phyloP scores from a whole-genome alignment of 495 filamentous ascomycete genomes.

The Cladorrhinum samala region DNA sequence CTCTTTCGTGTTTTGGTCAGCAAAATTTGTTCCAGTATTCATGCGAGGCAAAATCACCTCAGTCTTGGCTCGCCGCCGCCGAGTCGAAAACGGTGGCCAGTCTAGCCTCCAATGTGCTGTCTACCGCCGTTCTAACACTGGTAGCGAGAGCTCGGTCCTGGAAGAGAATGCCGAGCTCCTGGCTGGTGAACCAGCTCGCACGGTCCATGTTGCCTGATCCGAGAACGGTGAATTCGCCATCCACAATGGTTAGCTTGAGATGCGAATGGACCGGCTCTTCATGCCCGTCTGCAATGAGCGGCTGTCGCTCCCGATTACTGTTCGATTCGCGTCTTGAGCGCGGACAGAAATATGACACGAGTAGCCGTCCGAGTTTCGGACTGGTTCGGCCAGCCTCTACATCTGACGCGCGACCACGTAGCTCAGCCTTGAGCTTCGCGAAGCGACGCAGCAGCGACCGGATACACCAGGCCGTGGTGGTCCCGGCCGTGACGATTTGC shows the following conservation, averaged over 20 bases:
- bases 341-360: slow-evolving; percentile 45
- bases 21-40: too few species aligned
- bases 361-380: slow-evolving; percentile 32
- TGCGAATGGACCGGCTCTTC: slow-evolving; percentile 62
- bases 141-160: slow-evolving; percentile 41
- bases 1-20: too few species aligned
- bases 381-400: slow-evolving; percentile 26
- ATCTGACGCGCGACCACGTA: not conserved
- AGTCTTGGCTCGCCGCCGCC: not conserved
- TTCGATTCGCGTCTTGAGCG: not conserved
- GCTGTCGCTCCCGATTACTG: not conserved
- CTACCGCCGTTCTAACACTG: slow-evolving; percentile 35
- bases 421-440: slow-evolving; percentile 18
- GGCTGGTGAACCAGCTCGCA: slow-evolving; percentile 70
- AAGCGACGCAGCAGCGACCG: slow-evolving; percentile 46
- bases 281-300: not conserved
- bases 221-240: slow-evolving; percentile 53
- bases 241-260: slow-evolving; percentile 61
- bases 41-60: too few species aligned
- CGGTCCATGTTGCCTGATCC: slow-evolving; percentile 74
- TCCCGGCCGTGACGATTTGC: slow-evolving; percentile 65
- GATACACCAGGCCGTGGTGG: slow-evolving; percentile 54
- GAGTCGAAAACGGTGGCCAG: slow-evolving; percentile 34
- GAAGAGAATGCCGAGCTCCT: slow-evolving; percentile 68
- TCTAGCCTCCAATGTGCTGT: slow-evolving; percentile 38